A percentile compares a stretch with the other conserved stretches of the same genome.
These are phyloP conservation scores for Aspergillus hiratsukae DNA, from an alignment of 2,329 filamentous ascomycete genomes.

Conservation along the genomic window DNA sequence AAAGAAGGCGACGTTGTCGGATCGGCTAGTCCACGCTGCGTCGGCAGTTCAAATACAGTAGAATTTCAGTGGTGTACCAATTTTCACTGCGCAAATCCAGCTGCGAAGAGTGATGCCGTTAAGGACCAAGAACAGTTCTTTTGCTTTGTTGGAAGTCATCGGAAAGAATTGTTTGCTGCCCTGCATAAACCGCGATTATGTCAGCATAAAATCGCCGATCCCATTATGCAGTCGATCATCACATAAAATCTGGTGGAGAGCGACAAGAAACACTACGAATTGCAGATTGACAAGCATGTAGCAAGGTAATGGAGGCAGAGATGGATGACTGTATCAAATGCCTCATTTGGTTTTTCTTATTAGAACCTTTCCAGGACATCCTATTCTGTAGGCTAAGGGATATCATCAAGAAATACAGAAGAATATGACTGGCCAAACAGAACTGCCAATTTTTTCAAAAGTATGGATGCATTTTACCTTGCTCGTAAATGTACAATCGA, in stretches of 20 bases:
- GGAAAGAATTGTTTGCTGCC: neutral
- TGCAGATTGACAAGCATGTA: neutral
- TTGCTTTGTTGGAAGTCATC: neutral
- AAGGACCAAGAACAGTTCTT: neutral
- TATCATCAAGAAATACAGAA: conserved; percentile 1
- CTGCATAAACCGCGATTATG: neutral
- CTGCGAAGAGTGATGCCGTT: neutral
- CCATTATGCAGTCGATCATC: neutral
- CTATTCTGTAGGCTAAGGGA: conserved; percentile 7
- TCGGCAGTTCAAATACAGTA: neutral
- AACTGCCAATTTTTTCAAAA: conserved; percentile 1
- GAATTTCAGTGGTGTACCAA: neutral
- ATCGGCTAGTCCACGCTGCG: neutral
- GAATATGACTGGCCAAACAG: neutral
- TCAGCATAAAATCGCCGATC: neutral
- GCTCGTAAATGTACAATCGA: neutral
- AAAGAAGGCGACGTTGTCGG: neutral
- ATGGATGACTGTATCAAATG: neutral
- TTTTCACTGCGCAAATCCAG: neutral
- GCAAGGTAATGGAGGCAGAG: neutral
- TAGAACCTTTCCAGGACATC: neutral
- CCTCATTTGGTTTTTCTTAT: neutral
- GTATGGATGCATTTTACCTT: neutral
- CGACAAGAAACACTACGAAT: neutral
- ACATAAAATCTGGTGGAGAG: too few species aligned